phyloP scores from a whole-genome alignment of 345 rosid species.

The Lenwebbia sp. region DNA sequence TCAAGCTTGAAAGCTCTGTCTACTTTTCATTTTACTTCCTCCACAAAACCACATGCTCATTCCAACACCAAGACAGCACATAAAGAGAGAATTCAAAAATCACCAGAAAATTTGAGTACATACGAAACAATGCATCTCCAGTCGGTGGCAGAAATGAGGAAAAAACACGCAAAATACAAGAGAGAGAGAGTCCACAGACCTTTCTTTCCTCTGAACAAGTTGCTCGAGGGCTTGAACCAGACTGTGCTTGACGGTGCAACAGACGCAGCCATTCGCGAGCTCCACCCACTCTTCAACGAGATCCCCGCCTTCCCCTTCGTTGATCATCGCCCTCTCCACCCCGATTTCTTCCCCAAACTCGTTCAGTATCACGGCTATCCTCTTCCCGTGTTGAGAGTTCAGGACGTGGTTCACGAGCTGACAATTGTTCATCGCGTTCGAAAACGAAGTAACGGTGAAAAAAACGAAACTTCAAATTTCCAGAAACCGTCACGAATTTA shows the following conservation, averaged over 20 bases:
- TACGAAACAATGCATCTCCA: neutral
- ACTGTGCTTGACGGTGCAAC: conserved; percentile 89
- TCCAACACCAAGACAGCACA: neutral
- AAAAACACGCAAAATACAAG: neutral
- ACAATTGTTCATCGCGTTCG: neutral
- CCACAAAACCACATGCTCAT: neutral
- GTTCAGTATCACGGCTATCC: conserved; percentile 83
- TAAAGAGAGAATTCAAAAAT: neutral
- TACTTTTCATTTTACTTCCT: neutral
- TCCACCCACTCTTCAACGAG: conserved; percentile 97
- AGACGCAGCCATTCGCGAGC: conserved; percentile 80
- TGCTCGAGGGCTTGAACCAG: conserved; percentile 92
- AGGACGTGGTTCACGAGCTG: conserved; percentile 79
- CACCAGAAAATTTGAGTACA: neutral
- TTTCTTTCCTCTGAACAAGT: conserved; percentile 70
- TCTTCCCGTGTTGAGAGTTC: conserved; percentile 80
- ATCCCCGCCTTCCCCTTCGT: conserved; percentile 78
- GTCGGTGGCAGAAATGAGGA: neutral
- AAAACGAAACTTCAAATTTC: neutral
- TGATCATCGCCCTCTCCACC: conserved; percentile 96
- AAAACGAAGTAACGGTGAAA: neutral
- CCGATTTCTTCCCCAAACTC: conserved; percentile 99
- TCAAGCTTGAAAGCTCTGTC: neutral
- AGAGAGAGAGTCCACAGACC: conserved; percentile 13
- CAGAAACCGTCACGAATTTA: neutral